These are phyloP conservation scores for Coprinopsis cinerea DNA, from an alignment of 768 basidiomycete species.

Conservation along the genomic window DNA sequence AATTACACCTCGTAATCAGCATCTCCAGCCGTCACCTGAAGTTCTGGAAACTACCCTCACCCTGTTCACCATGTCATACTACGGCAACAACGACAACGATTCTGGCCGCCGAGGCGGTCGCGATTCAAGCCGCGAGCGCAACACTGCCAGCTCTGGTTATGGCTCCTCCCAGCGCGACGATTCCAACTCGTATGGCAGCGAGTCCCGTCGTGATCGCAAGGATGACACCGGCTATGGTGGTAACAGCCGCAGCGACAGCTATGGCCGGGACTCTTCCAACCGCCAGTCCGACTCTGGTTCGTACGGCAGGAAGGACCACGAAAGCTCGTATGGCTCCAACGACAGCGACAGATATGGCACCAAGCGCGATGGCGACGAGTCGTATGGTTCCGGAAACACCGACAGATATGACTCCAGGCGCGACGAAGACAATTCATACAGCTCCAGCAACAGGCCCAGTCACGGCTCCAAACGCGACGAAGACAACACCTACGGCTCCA, in stretches of 20 bases:
- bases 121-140: neutral
- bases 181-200: too few relatives aligned
- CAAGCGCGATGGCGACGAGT: slow-evolving; percentile 15
- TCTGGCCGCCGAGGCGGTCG: neutral
- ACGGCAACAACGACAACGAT: slow-evolving; percentile 1
- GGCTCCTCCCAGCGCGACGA: too few relatives aligned
- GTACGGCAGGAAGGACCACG: neutral
- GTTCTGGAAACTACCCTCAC: neutral
- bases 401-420: slow-evolving; percentile 18
- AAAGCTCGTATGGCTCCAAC: slow-evolving; percentile 2
- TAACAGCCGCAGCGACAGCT: neutral
- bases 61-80: neutral
- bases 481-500: slow-evolving; percentile 18
- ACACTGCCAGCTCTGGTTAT: too few relatives aligned
- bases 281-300: neutral
- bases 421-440: slow-evolving; percentile 17
- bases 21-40: neutral
- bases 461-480: slow-evolving; percentile 18
- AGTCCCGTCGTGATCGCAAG: neutral
- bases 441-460: slow-evolving; percentile 20
- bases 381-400: slow-evolving; percentile 17
- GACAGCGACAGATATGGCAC: slow-evolving; percentile 11
- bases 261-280: neutral
- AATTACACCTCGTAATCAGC: neutral
- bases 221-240: neutral